Evolutionary conservation across 768 basidiomycete genomes (phyloP), one percentile per base, ranked within the genome.

Genomic region (Cubamyces lactineus): DNA sequence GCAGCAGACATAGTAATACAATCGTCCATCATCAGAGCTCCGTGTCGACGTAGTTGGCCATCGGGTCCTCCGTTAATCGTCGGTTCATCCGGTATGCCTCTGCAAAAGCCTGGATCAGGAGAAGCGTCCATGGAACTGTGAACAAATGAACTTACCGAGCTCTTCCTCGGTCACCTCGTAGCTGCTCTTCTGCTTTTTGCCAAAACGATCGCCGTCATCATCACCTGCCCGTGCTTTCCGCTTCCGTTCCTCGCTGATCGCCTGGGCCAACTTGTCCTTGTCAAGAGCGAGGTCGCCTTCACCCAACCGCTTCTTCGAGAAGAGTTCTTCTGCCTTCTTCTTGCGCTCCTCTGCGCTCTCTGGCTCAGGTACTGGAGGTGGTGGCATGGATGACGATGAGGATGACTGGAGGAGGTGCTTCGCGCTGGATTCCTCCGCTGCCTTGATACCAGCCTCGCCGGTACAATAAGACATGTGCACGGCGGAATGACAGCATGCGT

Each of bases 151-250:
- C 85, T 62, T 70, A 91, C 91, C 91, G 34, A 92, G 82, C 66
- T 93, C 83, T 72, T 95, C 95, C 75, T 96, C 94, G 9, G 94
- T 89, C 38, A 97, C 91, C 51, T 96, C 95, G 71, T 88, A 85
- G 52, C 82, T 82, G 62, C 82, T 81, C 73, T 84, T 87, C 65
- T 73, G 76, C 73, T 86, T 86, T 75, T 88, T 89, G 64, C 80
- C 80, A 66, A 76, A 75, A 59, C 82, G 77, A 65, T 87, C 85
- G 53, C 85, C 80, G 30, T 84, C 81, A 40, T 83, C 82, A 23
- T 84, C 84, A 28, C 82, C 85, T 6, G 34, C 34, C 60, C 82
- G 74, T 8, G 71, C 74, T 69, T 72, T 70, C 71, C 92, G 76
- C 77, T 94, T 95, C 71, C 92, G 77, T 74, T 94, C 93, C 39